phyloP scores from a whole-genome alignment of 73 alveolate species.

The Halteria grandinella region DNA sequence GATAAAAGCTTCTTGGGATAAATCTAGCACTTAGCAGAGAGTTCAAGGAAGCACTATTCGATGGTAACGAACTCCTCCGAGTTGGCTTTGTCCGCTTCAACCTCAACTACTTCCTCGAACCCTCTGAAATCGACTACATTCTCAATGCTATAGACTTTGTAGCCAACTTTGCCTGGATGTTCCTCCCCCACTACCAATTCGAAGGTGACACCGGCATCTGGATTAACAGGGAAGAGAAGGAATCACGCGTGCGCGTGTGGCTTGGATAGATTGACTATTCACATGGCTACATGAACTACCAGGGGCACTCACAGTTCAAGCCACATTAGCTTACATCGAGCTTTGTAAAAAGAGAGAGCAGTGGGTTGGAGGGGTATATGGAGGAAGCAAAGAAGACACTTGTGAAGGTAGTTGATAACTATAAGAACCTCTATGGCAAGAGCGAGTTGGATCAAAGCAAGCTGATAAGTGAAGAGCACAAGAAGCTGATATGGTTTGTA shows the following conservation, averaged over 20 bases:
- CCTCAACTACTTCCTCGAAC: slow-evolving; percentile 80
- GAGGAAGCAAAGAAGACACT: slow-evolving; percentile 50
- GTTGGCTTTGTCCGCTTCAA: slow-evolving; percentile 92
- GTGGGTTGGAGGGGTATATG: slow-evolving; percentile 1
- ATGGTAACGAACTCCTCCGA: slow-evolving; percentile 91
- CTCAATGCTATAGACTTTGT: slow-evolving; percentile 84
- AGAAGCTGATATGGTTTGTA: slow-evolving; percentile 66
- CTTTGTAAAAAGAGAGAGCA: background rate
- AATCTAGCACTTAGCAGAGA: slow-evolving; percentile 61
- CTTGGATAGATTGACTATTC: slow-evolving; percentile 63
- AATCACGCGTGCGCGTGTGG: slow-evolving; percentile 52
- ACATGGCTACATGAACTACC: slow-evolving; percentile 33
- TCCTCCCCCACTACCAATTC: slow-evolving; percentile 77
- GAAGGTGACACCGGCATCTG: slow-evolving; percentile 67
- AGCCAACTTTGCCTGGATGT: slow-evolving; percentile 79
- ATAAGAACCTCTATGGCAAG: slow-evolving; percentile 61
- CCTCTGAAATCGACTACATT: slow-evolving; percentile 80
- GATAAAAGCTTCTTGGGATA: slow-evolving; percentile 79
- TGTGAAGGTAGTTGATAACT: slow-evolving; percentile 39
- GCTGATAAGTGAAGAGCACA: slow-evolving; percentile 61
- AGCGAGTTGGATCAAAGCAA: slow-evolving; percentile 52
- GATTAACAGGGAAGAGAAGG: slow-evolving; percentile 55
- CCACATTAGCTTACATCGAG: too few species aligned
- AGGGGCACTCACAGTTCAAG: background rate
- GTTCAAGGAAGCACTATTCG: slow-evolving; percentile 67